Evolutionary conservation across 1,139 yeast genomes (phyloP).

Genomic region (Sugiyamaella novakii): DNA sequence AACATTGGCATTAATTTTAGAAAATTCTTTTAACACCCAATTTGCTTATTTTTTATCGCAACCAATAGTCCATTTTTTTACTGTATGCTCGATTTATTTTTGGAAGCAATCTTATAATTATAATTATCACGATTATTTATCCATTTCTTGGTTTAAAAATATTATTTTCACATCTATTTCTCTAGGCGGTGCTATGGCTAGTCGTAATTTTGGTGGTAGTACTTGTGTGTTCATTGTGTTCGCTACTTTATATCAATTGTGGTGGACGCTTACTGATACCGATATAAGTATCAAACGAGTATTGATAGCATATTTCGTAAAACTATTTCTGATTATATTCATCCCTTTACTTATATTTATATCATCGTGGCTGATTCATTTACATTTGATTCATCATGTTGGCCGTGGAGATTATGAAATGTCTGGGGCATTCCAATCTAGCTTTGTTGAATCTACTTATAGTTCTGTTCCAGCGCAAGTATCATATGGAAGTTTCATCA

Average conservation of each 20-base stretch:
- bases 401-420: slow-evolving; percentile 55
- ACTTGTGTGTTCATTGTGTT: slow-evolving; percentile 54
- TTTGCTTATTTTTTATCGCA: slow-evolving; percentile 48
- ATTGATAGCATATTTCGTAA: slow-evolving; percentile 43
- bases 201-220: slow-evolving; percentile 57
- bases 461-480: slow-evolving; percentile 52
- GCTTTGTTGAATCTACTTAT: slow-evolving; percentile 49
- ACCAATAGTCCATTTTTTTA: slow-evolving; percentile 52
- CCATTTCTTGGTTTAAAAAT: slow-evolving; percentile 50
- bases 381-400: slow-evolving; percentile 48
- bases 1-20: slow-evolving; percentile 51
- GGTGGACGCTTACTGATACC: slow-evolving; percentile 63
- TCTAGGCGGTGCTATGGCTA: slow-evolving; percentile 55
- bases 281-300: slow-evolving; percentile 40
- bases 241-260: slow-evolving; percentile 49
- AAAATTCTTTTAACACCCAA: slow-evolving; percentile 53
- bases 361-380: slow-evolving; percentile 53
- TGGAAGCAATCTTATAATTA: slow-evolving; percentile 45
- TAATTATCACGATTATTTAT: slow-evolving; percentile 45
- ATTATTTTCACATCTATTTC: slow-evolving; percentile 52
- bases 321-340: slow-evolving; percentile 44
- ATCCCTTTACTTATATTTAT: slow-evolving; percentile 57
- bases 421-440: slow-evolving; percentile 62
- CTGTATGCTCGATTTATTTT: slow-evolving; percentile 49
- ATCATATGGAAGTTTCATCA: slow-evolving; percentile 64